These are phyloP conservation scores for Botrytis paeoniae DNA, from an alignment of 2,329 filamentous ascomycete genomes.

Conservation along the genomic window DNA sequence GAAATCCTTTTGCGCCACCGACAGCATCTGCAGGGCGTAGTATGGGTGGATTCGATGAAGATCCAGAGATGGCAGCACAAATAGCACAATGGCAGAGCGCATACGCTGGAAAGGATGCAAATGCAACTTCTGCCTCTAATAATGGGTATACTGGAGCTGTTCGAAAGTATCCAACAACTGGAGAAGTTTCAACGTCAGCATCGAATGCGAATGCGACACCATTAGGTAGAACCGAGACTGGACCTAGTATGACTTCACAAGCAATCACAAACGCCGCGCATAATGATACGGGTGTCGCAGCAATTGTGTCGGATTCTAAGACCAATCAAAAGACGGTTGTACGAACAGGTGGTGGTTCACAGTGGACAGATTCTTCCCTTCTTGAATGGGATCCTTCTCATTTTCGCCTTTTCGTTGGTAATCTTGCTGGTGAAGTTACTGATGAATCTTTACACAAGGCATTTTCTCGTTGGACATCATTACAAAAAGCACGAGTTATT, in stretches of 20 bases:
- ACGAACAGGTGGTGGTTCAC: constrained; percentile 84
- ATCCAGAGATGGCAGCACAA: constrained; percentile 84
- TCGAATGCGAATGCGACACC: constrained; percentile 47
- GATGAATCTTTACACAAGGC: constrained; percentile 95
- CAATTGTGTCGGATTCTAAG: constrained; percentile 42
- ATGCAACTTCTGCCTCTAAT: constrained; percentile 33
- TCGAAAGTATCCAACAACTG: constrained; percentile 39
- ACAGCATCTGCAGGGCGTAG: constrained; percentile 43
- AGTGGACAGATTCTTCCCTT: constrained; percentile 83
- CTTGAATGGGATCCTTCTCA: constrained; percentile 96
- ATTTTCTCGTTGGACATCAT: constrained; percentile 80
- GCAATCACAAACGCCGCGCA: constrained; percentile 44
- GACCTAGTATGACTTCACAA: constrained; percentile 83
- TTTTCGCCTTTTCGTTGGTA: constrained; percentile 92
- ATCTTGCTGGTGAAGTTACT: constrained; percentile 94
- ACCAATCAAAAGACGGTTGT: constrained; percentile 82
- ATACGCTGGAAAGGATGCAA: constrained; percentile 65
- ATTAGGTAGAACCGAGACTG: constrained; percentile 35
- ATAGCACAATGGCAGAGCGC: constrained; percentile 95
- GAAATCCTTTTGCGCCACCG: constrained; percentile 76
- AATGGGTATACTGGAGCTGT: constrained; percentile 35
- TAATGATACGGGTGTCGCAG: constrained; percentile 45
- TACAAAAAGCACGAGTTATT: constrained; percentile 90
- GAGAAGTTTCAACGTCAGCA: constrained; percentile 44
- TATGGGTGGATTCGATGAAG: constrained; percentile 46